Conservation (phyloP, 2,329 filamentous ascomycete species). For the Hawksworthiomyces lignivorus region DNA sequence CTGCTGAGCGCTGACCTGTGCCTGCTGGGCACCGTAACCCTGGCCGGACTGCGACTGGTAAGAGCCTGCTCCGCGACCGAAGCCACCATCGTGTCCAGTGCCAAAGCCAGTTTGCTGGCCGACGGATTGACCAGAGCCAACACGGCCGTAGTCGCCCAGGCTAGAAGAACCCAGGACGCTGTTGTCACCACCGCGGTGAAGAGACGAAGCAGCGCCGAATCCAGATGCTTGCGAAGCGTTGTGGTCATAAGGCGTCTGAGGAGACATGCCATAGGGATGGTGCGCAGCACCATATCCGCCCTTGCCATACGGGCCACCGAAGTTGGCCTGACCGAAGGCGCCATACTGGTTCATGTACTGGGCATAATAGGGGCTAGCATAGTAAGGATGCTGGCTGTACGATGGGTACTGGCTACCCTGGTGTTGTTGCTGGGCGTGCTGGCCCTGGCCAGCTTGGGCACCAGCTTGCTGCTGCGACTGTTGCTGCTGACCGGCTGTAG, state of each 20-base stretch:
- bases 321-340: conserved; percentile 39
- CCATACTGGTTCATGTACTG: conserved; percentile 46
- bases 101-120: conserved; percentile 45
- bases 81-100: conserved; percentile 44
- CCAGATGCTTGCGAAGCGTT: conserved; percentile 43
- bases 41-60: conserved; percentile 51
- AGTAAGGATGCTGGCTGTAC: conserved; percentile 47
- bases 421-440: conserved; percentile 30
- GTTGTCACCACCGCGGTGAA: conserved; percentile 41
- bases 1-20: conserved; percentile 36
- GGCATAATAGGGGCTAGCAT: conserved; percentile 54
- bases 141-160: conserved; percentile 47
- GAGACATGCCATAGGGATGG: conserved; percentile 46
- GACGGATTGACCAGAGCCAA: conserved; percentile 38
- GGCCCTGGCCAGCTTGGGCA: conserved; percentile 7
- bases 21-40: conserved; percentile 41
- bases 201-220: conserved; percentile 43
- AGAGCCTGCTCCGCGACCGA: conserved; percentile 39
- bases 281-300: conserved; percentile 49
- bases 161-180: conserved; percentile 38
- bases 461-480: conserved; percentile 35
- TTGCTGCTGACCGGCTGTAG: conserved; percentile 35
- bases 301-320: conserved; percentile 47
- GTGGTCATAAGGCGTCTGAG: conserved; percentile 50
- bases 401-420: conserved; percentile 17